phyloP scores from a whole-genome alignment of 495 filamentous ascomycete genomes.

The Oleoguttula mirabilis region DNA sequence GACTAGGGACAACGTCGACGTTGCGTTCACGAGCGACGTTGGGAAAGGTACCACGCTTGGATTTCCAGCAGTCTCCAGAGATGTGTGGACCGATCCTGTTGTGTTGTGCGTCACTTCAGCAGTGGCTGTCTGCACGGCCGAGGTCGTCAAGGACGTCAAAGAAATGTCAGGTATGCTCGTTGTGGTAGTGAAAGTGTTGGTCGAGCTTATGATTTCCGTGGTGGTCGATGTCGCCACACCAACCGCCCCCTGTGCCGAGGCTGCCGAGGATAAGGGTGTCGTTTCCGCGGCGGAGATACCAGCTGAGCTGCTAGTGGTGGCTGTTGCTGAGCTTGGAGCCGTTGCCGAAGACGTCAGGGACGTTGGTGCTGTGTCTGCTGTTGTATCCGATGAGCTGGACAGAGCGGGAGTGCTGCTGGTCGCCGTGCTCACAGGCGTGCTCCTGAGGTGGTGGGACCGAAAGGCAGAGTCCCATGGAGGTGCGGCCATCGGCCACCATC shows the following conservation, averaged over 20 bases:
- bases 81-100: constrained; percentile 7
- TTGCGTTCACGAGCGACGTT: constrained; percentile 1
- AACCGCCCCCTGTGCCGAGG: background rate
- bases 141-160: constrained; percentile 17
- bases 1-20: constrained; percentile 11
- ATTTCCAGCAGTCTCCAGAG: constrained; percentile 15
- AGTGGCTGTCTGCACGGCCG: constrained; percentile 15
- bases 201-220: background rate
- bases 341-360: no score
- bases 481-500: no score
- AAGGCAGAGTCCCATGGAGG: no score
- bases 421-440: no score
- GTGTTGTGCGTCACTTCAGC: constrained; percentile 1
- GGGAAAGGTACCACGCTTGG: constrained; percentile 12
- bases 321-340: background rate
- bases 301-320: background rate
- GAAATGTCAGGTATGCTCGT: constrained; percentile 10
- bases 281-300: background rate
- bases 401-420: no score
- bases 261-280: background rate
- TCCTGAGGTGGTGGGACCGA: no score
- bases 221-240: background rate
- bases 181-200: background rate
- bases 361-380: no score
- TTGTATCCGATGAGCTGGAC: no score